Evolutionary conservation across 192 early-diverging fungal genomes (phyloP), one percentile per base, ranked within the genome.

Genomic region (Entomortierella chlamydospora): DNA sequence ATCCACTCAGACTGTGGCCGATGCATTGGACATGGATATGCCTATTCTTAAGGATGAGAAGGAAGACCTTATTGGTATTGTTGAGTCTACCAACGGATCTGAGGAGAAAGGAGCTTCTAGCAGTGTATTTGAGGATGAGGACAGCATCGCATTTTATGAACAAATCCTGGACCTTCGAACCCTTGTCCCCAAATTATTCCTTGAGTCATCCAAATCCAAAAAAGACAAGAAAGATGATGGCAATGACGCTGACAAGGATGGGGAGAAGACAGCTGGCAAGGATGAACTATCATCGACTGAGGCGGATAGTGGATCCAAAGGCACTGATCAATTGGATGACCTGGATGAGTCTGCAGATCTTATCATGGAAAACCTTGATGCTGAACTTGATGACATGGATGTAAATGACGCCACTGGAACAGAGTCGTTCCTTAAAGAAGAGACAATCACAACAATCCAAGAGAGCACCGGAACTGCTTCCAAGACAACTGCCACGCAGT

Each of bases 91-190:
- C 0, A 63, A 53, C 22, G 66, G 68, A 22, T 23, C 65, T 22
- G 65, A 77, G 23, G 68, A 83, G 64, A 86, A 88, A 53, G 77
- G 64, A 23, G 15, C 60, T 8, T 59, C 58, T 28, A 85, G 78
- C 45, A 90, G 89, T 28, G 78, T 91, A 23, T 99, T 97, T 94
- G 97, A 98, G 70, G 96, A 98, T 72, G 96, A 99, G 28, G 97
- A 99, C 45, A 90, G 92, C 28, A 87, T 91, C 50, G 82, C 85
- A 51, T 98, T 99, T 79, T 99, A 99, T 72, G 95, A 98, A 69
- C 85, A 90, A 34, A 63, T 99, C 6, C 73, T 93, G 37, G 93
- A 98, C 71, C 83, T 99, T 34, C 82, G 87, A 59, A 85, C 90
- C 12, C 78, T 90, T 15, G 92, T 99, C 13, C 98, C 98, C 18